Evolutionary conservation across 2,329 filamentous ascomycete species (phyloP), one percentile per base, ranked within the genome.

Genomic region (Daldinia sp.): DNA sequence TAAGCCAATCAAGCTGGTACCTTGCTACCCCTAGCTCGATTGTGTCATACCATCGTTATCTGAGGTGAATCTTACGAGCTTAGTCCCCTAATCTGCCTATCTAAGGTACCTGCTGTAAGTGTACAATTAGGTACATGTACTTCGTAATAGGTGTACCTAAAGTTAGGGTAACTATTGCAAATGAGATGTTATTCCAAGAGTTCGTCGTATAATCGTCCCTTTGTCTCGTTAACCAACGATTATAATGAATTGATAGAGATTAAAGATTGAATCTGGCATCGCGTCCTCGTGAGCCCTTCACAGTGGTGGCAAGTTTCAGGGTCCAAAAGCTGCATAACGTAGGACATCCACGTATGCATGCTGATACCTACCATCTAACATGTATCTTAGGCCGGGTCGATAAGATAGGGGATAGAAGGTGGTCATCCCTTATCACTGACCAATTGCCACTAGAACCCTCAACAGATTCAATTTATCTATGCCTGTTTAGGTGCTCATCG

Each of bases 31-130:
- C 60, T 63, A 66, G 65, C 60, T 69, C 60, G 56, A 71, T 71
- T 69, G 67, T 71, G 69, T 71, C 69, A 71, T 71, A 65, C 58
- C 54, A 63, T 69, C 58, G 55, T 65, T 69, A 71, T 71, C 69
- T 71, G 69, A 71, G 69, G 63, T 58, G 51, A 67, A 62, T 65
- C 54, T 57, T 33, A 57, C 54, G 54, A 57, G 39, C 39, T 33
- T 30, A 50, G 46, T 50, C 23, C 26, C 46, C 15, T 28, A 33
- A 13, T 9, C 35, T 37, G 12, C 7, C 20, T 23, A 9, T 13
- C 30, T 37, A 10, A 37, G 35, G 35, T 15, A 39, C 35, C 35
- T 13, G 28, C 3, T 51, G 13, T 6, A n/a, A 13, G n/a, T 13
- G 41, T 44, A 46, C 42, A 33, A 33, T 6, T 30, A 30, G 28